Evolutionary conservation across 192 early-diverging fungal species (phyloP), one percentile per base, ranked within the genome.

Genomic region (Backusella psychrophila): DNA sequence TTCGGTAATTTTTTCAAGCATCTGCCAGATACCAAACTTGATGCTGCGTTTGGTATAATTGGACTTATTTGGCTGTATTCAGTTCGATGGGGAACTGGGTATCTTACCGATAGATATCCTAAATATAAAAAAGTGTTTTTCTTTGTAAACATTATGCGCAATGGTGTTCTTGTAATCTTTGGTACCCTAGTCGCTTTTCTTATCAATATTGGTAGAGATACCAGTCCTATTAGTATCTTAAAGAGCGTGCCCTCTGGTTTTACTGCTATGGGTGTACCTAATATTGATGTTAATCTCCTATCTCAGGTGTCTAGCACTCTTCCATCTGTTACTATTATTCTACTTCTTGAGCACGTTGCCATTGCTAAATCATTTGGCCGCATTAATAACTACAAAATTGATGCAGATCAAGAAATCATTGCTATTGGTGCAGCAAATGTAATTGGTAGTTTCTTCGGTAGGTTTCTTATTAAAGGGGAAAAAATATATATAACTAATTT

Each of bases 311-410:
- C 84, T 0, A 79, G 83, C 35, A 84, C 90, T 39, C 75, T 93
- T 12, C 87, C 90, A 26, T 87, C 90, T 31, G 88, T 91, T 6
- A 82, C 91, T 29, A 82, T 98, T 9, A 91, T 96, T 66, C 81
- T 91, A 34, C 86, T 98, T 41, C 83, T 98, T 59, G 96, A 98
- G 80, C 96, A 97, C 74, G 91, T 96, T 80, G 94, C 95, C 29
- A 93, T 98, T 72, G 86, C 89, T 72, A 96, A 96, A 85, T 91
- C 92, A 15, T 97, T 95, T 87, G 96, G 93, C 29, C 88, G 94
- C 52, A 80, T 91, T 68, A 93, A 95, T 85, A 90, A 94, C 66
- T 98, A 98, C 85, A 88, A 83, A 49, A 80, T 89, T 23, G 83
- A 83, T 71, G 82, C 93, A 70, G 95, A 93, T 86, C 96, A 98